Conservation (phyloP, 176 grass and related monocot species). For the Otatea glauca region DNA sequence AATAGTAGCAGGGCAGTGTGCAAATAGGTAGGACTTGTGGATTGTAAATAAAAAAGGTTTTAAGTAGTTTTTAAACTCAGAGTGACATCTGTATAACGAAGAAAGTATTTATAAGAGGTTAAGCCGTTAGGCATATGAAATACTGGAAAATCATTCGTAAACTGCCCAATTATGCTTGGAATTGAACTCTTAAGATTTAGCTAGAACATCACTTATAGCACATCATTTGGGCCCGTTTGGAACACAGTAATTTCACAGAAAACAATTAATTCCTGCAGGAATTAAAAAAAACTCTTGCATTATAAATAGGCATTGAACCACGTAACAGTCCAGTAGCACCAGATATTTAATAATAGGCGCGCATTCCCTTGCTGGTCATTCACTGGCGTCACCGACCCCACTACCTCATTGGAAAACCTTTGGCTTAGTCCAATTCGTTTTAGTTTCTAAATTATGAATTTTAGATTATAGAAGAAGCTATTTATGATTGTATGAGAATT, state of each 20-base stretch:
- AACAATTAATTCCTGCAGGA: too few species aligned
- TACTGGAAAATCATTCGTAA: neutral
- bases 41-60: neutral
- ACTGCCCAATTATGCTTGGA: neutral
- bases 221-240: too few species aligned
- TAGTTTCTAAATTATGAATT: too few species aligned
- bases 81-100: neutral
- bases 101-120: neutral
- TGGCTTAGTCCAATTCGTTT: too few species aligned
- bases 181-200: neutral
- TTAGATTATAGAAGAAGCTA: too few species aligned
- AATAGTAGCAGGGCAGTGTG: neutral
- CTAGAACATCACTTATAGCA: neutral
- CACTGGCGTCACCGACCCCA: neutral
- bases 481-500: too few species aligned
- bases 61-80: neutral
- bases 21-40: neutral
- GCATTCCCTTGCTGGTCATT: too few species aligned
- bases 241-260: fast-evolving
- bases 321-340: neutral
- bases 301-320: neutral
- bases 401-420: neutral
- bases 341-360: too few species aligned
- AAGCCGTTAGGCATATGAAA: neutral
- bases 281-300: too few species aligned